Evolutionary conservation across 306 rosid genomes (phyloP), one percentile per base, ranked within the genome.

Genomic region (Neltuma alba): DNA sequence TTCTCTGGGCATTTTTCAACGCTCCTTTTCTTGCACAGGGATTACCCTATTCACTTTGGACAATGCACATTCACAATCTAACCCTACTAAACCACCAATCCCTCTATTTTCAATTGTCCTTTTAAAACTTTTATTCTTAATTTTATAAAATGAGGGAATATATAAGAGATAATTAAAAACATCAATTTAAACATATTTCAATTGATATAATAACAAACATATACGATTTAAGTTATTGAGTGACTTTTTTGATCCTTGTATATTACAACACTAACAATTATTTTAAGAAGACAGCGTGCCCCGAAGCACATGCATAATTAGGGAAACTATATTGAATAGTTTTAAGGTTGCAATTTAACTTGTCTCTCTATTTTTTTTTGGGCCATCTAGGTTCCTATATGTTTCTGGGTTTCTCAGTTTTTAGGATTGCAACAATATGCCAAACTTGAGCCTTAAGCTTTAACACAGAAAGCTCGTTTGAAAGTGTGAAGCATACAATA

Each of bases 361-460:
- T 21, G 11, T 54, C n/a, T n/a, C n/a, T n/a, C n/a, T n/a, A n/a
- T 54, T 54, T 25, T n/a, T 9, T 8, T 54, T 54, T 7, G 21
- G 61, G 28, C 12, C 60, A 52, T 54, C 13, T 54, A n/a, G 61
- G 28, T 21, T 54, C 61, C 61, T 9, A 54, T 54, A 54, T 54
- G 30, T n/a, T 54, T 54, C 30, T 54, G 61, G 30, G 13, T 20
- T 70, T 77, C 82, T 65, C 78, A 63, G 60, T 70, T 85, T 89
- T 75, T 84, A 83, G 83, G 90, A 80, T 70, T 36, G 52, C 79
- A 71, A 72, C 74, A 66, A 68, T 79, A 83, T 88, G 76, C 92
- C 81, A 86, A 85, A 83, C 93, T 89, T 86, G 83, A 82, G 76
- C 74, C 64, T 28, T 78, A 86, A 82, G 89, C 88, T 25, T 86